Evolutionary conservation across 179 eudicot genomes (phyloP), one percentile per base, ranked within the genome.

Genomic region (Drosera spatulata): DNA sequence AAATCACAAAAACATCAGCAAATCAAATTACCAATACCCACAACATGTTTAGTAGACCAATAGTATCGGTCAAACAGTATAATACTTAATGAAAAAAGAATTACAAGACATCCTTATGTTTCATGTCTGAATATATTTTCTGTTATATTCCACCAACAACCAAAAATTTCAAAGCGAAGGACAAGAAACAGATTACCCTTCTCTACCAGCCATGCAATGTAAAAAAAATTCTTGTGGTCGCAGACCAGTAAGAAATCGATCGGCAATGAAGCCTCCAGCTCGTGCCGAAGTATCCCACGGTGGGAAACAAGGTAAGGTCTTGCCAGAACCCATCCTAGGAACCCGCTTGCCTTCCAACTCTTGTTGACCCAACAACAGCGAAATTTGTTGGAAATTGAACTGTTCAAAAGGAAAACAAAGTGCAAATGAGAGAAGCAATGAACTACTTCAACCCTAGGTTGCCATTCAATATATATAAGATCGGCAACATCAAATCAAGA

Each of bases 171-270:
- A 49, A 7, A 11, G 22, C n/a, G 7, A 51, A 14, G 14, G 54
- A 51, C 54, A 5, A 12, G 54, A 51, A 51, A n/a, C 14, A 7
- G 3, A 60, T 70, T 85, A 94, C 99, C 99, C 99, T 82, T 94
- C 99, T 72, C 99, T 96, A 60, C 99, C 99, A 73, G 97, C 99
- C 99, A 94, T 94, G 80, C 99, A 94, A 66, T 94, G 99, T 65
- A 94, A 94, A 66, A 85, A 94, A 65, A 86, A 94, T 68, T 94
- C 99, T 67, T 90, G 96, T 33, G 97, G 96, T 42, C 89, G 94
- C 59, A 94, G 96, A 54, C 99, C 99, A 49, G 89, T 79, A 45
- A 94, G 94, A 74, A 83, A 94, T 63, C 99, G 97, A 75, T 94
- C 97, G 73, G 85, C 83, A 62, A 94, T 90, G 71, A 80, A 94